Conservation (phyloP, 495 filamentous ascomycete genomes). For the Filosporella fistucella region DNA sequence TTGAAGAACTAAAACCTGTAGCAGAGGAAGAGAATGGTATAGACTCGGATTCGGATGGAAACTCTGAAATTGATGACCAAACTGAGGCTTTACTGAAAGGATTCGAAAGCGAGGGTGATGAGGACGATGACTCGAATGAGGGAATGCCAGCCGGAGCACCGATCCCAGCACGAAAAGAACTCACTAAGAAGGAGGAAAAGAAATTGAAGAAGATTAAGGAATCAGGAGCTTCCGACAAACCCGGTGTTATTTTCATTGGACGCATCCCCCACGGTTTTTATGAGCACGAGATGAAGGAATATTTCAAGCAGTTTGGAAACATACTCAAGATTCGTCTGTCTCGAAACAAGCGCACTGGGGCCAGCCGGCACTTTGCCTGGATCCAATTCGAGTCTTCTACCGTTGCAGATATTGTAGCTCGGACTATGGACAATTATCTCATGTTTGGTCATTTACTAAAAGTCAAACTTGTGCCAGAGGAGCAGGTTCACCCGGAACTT, state of each 20-base stretch:
- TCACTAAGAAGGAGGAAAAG: conserved; percentile 43
- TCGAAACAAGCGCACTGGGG: conserved; percentile 83
- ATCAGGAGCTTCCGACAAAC: conserved; percentile 37
- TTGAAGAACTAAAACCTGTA: conserved; percentile 15
- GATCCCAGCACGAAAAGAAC: conserved; percentile 25
- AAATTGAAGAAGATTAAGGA: conserved; percentile 18
- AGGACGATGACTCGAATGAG: conserved; percentile 46
- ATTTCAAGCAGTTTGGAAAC: conserved; percentile 92
- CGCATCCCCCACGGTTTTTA: conserved; percentile 94
- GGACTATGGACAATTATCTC: conserved; percentile 97
- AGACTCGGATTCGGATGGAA: conserved; percentile 19
- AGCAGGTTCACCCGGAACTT: conserved; percentile 72
- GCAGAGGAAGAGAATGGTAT: conserved; percentile 23
- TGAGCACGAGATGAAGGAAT: conserved; percentile 88
- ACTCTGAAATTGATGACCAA: conserved; percentile 56
- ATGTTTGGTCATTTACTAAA: conserved; percentile 90
- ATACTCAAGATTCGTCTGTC: conserved; percentile 80
- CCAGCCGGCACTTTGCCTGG: conserved; percentile 88
- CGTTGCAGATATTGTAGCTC: conserved; percentile 83
- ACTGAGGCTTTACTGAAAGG: conserved; percentile 66
- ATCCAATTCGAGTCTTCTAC: conserved; percentile 76
- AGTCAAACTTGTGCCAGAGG: conserved; percentile 69
- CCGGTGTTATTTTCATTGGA: conserved; percentile 83
- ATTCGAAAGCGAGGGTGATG: conserved; percentile 76
- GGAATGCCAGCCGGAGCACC: conserved; percentile 31